Conservation (phyloP, 225 moss, liverwort and hornwort genomes). For the Straminergon stramineum region DNA sequence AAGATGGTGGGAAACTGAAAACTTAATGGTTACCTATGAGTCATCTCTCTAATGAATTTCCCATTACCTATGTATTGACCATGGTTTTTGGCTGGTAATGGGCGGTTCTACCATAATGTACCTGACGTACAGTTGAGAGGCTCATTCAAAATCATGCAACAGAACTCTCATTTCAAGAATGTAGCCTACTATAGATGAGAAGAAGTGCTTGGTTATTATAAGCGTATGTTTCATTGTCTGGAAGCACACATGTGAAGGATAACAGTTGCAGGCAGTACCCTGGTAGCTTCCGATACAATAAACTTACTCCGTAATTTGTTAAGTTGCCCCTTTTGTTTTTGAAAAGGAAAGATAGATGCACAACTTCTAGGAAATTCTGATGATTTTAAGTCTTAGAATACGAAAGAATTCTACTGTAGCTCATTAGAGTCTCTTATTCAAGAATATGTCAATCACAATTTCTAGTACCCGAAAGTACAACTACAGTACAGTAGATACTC, state of each 20-base stretch:
- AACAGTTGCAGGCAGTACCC: neutral
- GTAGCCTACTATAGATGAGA: neutral
- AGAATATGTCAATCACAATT: neutral
- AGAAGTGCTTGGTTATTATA: neutral
- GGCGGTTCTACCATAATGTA: too few species aligned
- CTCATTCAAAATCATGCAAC: neutral
- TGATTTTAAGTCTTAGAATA: neutral
- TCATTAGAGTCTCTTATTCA: neutral
- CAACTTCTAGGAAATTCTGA: neutral
- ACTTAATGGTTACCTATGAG: too few species aligned
- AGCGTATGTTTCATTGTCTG: neutral
- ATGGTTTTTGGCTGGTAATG: too few species aligned
- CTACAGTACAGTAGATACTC: neutral
- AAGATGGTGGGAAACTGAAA: too few species aligned
- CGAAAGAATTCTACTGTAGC: neutral
- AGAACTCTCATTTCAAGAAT: neutral
- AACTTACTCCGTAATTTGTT: too few species aligned
- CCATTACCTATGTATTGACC: too few species aligned
- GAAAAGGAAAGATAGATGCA: neutral
- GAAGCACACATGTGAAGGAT: neutral
- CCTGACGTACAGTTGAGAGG: neutral
- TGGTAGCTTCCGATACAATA: neutral
- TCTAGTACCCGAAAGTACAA: neutral
- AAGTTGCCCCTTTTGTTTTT: neutral
- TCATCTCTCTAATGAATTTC: too few species aligned